Evolutionary conservation across 805 yeast genomes (phyloP).

Genomic region (Starmerella vitae): DNA sequence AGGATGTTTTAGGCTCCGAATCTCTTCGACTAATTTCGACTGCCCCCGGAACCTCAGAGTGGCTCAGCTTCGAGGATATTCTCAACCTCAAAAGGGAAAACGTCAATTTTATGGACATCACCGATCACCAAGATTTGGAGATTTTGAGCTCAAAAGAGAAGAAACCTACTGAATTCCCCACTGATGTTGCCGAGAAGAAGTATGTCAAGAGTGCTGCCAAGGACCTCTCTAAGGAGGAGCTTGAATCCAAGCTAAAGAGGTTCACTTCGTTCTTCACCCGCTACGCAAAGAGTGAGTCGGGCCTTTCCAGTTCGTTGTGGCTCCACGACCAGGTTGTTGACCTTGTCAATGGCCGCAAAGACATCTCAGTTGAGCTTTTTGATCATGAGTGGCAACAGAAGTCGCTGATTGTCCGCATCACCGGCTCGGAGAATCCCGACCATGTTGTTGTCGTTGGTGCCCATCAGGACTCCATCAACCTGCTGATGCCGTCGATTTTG

Average conservation of each 20-base stretch:
- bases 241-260: constrained; percentile 42
- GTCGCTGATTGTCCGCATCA: constrained; percentile 54
- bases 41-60: constrained; percentile 17
- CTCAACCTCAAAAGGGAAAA: constrained; percentile 35
- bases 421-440: constrained; percentile 29
- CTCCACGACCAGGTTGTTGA: constrained; percentile 36
- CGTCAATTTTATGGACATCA: constrained; percentile 50
- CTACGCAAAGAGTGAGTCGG: constrained; percentile 60
- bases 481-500: constrained; percentile 51
- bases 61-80: constrained; percentile 34
- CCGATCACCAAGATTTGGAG: constrained; percentile 30
- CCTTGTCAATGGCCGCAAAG: constrained; percentile 27
- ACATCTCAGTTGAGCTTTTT: constrained; percentile 37
- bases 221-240: constrained; percentile 34
- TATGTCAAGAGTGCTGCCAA: constrained; percentile 33
- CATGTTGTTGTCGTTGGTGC: constrained; percentile 66
- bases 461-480: constrained; percentile 75
- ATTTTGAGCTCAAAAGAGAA: constrained; percentile 2
- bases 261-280: constrained; percentile 64
- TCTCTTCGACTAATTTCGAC: constrained; percentile 13
- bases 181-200: constrained; percentile 27
- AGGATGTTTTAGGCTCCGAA: not conserved
- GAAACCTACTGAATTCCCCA: constrained; percentile 33
- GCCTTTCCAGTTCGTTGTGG: constrained; percentile 61
- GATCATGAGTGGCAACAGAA: constrained; percentile 69